Percentiles rank a stretch among this genome's conserved stretches.
These are phyloP conservation scores for Murraya koenigii DNA, from an alignment of 345 rosid genomes.

Conservation along the genomic window DNA sequence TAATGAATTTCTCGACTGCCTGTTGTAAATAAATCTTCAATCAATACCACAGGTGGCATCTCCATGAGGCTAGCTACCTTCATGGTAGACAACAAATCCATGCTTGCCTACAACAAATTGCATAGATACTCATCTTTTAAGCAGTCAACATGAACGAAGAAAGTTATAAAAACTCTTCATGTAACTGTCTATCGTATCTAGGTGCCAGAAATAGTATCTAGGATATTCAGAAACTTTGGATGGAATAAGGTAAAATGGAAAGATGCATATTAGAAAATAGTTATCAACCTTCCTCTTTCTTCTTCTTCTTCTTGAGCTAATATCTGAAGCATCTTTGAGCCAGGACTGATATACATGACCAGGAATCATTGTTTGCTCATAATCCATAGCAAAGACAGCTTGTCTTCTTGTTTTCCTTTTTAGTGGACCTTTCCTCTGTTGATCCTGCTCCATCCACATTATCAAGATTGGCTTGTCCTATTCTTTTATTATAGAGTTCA, in stretches of 20 bases:
- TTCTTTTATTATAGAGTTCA: neutral
- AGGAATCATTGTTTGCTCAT: conserved; percentile 65
- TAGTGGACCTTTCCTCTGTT: conserved; percentile 31
- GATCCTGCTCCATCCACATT: conserved; percentile 44
- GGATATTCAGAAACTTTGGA: neutral
- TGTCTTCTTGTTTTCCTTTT: conserved; percentile 49
- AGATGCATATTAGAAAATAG: conserved; percentile 4
- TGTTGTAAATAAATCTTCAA: conserved; percentile 34
- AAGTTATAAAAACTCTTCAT: neutral
- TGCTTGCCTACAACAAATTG: conserved; percentile 37
- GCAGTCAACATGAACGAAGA: neutral
- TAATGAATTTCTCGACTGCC: conserved; percentile 43
- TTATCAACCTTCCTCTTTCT: conserved; percentile 67
- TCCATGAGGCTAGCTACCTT: conserved; percentile 59
- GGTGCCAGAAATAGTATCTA: neutral
- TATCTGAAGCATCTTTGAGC: conserved; percentile 65
- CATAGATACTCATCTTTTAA: neutral
- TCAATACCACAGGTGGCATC: conserved; percentile 60
- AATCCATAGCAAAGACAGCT: conserved; percentile 50
- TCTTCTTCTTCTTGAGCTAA: conserved; percentile 49
- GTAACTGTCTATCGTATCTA: neutral
- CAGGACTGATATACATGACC: conserved; percentile 67
- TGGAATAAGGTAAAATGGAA: neutral
- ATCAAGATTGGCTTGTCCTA: conserved; percentile 6
- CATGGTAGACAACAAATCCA: conserved; percentile 28